phyloP scores from a whole-genome alignment of 1,284 basidiomycete species.

The Heterobasidion irregulare region DNA sequence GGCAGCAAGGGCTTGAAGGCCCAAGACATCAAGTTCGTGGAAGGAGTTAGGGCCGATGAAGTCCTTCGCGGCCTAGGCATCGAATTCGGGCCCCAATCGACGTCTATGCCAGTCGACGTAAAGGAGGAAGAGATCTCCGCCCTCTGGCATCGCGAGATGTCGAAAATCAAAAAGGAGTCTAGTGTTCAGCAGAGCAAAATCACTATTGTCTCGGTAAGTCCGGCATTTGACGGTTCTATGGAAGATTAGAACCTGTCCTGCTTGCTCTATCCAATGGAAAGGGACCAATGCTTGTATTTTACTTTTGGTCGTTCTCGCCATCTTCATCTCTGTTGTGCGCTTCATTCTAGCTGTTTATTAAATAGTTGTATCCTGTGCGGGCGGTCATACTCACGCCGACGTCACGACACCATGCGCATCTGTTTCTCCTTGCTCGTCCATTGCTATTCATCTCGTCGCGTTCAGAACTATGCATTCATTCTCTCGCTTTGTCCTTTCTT shows the following conservation, averaged over 20 bases:
- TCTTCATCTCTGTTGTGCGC: neutral
- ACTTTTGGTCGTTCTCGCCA: neutral
- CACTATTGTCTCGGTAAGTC: constrained; percentile 12
- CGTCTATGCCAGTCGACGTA: constrained; percentile 30
- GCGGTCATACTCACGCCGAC: no score
- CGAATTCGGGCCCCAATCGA: constrained; percentile 19
- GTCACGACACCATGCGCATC: neutral
- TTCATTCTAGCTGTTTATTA: neutral
- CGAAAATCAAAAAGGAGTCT: constrained; percentile 45
- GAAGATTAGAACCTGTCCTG: constrained; percentile 19
- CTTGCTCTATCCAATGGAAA: neutral
- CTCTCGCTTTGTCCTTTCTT: neutral
- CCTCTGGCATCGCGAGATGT: constrained; percentile 61
- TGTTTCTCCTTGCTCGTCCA: neutral
- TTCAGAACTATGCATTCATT: neutral
- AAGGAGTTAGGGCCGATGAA: constrained; percentile 55
- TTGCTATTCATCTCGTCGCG: neutral
- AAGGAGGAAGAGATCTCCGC: constrained; percentile 59
- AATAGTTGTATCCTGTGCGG: no score
- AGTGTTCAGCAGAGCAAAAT: constrained; percentile 22
- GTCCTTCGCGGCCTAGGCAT: constrained; percentile 58
- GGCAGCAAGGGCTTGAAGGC: constrained; percentile 29
- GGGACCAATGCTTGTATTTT: neutral
- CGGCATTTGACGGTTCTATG: constrained; percentile 45
- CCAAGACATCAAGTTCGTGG: constrained; percentile 44